Conservation (phyloP, 2,329 filamentous ascomycete species). For the Leptographium wingfieldii region DNA sequence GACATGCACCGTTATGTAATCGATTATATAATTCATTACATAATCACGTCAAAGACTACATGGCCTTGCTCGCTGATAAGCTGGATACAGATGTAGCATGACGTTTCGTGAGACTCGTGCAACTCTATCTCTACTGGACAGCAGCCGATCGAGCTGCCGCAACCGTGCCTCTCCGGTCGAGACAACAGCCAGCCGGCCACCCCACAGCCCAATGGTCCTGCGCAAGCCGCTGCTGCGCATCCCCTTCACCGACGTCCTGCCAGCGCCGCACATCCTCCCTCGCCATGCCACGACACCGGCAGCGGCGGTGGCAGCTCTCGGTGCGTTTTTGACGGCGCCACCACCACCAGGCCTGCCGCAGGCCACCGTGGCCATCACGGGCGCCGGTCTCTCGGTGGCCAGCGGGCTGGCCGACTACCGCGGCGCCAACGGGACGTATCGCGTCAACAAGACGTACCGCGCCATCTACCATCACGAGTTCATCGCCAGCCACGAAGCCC, state of each 20-base stretch:
- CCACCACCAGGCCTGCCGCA: slow-evolving; percentile 35
- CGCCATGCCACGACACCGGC: slow-evolving; percentile 53
- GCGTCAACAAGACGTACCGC: slow-evolving; percentile 76
- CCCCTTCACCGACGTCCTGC: slow-evolving; percentile 75
- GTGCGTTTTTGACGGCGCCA: slow-evolving; percentile 58
- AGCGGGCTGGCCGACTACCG: slow-evolving; percentile 90
- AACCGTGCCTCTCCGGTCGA: too few relatives aligned
- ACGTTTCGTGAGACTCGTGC: too few relatives aligned
- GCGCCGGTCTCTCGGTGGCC: slow-evolving; percentile 85
- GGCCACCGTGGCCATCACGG: slow-evolving; percentile 47
- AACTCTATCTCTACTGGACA: too few relatives aligned
- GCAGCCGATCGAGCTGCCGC: background rate
- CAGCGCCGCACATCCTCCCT: slow-evolving; percentile 64
- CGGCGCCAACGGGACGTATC: slow-evolving; percentile 81
- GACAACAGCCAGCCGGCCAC: background rate
- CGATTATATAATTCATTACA: too few relatives aligned
- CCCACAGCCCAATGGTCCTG: slow-evolving; percentile 28
- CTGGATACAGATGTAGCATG: too few relatives aligned
- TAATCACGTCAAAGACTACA: too few relatives aligned
- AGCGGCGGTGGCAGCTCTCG: slow-evolving; percentile 66
- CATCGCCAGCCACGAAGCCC: slow-evolving; percentile 61
- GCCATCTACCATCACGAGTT: slow-evolving; percentile 95
- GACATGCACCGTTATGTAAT: too few relatives aligned
- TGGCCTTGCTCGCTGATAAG: too few relatives aligned
- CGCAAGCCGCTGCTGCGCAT: slow-evolving; percentile 70